These are phyloP conservation scores for Taphrina populina DNA, from an alignment of 1,139 yeast genomes.

Conservation along the genomic window DNA sequence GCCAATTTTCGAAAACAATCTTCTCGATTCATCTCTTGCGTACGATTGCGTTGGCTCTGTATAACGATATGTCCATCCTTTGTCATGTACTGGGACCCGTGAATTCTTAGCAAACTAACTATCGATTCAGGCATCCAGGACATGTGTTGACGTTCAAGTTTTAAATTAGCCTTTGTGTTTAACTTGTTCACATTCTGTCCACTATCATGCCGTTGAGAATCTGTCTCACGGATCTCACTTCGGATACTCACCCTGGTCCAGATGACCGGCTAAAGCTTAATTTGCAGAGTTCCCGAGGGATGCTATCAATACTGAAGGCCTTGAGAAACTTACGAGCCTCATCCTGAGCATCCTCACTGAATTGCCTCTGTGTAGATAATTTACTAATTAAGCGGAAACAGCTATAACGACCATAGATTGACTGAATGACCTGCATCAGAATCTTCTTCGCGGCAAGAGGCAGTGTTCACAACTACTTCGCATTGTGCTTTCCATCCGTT, in stretches of 20 bases:
- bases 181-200: constrained; percentile 35
- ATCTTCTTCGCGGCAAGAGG: too few relatives aligned
- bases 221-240: neutral
- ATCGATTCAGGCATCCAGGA: constrained; percentile 23
- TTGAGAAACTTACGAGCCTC: constrained; percentile 5
- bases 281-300: constrained; percentile 10
- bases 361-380: neutral
- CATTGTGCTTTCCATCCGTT: too few relatives aligned
- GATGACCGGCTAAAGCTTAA: constrained; percentile 27
- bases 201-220: neutral
- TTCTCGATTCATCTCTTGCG: constrained; percentile 28
- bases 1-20: constrained; percentile 25
- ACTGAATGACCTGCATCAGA: too few relatives aligned
- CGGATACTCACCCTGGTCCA: constrained; percentile 24
- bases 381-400: too few relatives aligned
- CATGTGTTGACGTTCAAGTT: constrained; percentile 16
- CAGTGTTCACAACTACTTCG: too few relatives aligned
- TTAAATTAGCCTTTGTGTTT: constrained; percentile 32
- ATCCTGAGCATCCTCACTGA: constrained; percentile 2
- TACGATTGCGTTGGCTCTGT: constrained; percentile 16
- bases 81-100: constrained; percentile 19
- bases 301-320: constrained; percentile 8
- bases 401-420: too few relatives aligned
- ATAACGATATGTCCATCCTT: constrained; percentile 25
- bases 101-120: neutral